These are phyloP conservation scores for Fusarium ambrosium DNA, from an alignment of 2,329 filamentous ascomycete genomes.

Conservation along the genomic window DNA sequence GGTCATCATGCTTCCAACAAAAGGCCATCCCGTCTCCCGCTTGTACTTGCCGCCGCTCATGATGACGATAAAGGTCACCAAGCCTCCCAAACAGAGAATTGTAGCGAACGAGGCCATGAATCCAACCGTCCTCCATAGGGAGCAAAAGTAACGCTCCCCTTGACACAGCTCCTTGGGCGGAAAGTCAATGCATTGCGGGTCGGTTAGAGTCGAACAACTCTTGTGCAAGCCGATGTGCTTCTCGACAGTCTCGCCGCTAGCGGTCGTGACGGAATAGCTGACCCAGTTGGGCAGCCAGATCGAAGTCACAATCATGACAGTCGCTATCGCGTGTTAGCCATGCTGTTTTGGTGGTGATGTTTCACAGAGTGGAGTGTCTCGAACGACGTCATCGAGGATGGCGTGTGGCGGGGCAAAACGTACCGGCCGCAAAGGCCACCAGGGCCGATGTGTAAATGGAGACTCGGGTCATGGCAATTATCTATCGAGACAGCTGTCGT, in stretches of 20 bases:
- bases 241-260: conserved; percentile 61
- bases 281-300: conserved; percentile 81
- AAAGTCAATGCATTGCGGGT: conserved; percentile 67
- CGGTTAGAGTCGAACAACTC: conserved; percentile 79
- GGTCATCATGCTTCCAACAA: conserved; percentile 75
- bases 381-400: conserved; percentile 45
- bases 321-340: conserved; percentile 66
- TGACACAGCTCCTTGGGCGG: conserved; percentile 53
- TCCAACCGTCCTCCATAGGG: conserved; percentile 89
- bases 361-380: neutral
- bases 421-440: conserved; percentile 60
- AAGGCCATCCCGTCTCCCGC: conserved; percentile 85
- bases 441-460: conserved; percentile 59
- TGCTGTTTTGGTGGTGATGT: conserved; percentile 5
- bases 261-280: conserved; percentile 68
- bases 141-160: conserved; percentile 81
- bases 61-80: conserved; percentile 85
- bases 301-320: conserved; percentile 77
- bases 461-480: conserved; percentile 57
- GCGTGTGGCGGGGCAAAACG: conserved; percentile 43
- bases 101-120: conserved; percentile 90
- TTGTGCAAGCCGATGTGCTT: conserved; percentile 83
- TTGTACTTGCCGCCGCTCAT: conserved; percentile 83
- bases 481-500: conserved; percentile 3
- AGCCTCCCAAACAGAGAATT: conserved; percentile 82